phyloP scores from a whole-genome alignment of 345 rosid genomes.

The Nasturtium officinale region DNA sequence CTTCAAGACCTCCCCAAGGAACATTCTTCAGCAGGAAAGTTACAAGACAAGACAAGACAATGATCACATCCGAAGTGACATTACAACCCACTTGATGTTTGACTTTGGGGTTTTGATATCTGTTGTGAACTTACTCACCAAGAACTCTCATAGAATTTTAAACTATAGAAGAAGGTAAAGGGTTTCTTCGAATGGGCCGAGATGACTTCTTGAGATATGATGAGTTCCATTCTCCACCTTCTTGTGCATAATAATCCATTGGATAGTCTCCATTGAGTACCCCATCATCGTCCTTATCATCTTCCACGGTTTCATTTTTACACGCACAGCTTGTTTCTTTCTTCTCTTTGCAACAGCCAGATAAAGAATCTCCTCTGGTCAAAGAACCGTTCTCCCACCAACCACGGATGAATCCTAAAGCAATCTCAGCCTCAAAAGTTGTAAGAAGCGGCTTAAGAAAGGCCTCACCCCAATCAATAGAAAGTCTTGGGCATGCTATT shows the following conservation, averaged over 20 bases:
- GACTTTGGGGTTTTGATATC: background rate
- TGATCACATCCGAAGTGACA: background rate
- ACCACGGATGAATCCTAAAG: constrained; percentile 65
- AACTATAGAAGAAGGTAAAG: constrained; percentile 35
- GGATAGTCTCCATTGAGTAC: constrained; percentile 65
- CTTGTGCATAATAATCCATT: constrained; percentile 95
- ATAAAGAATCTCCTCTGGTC: constrained; percentile 21
- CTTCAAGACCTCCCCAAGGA: background rate
- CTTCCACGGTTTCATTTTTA: constrained; percentile 35
- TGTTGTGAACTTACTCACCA: background rate
- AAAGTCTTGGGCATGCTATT: constrained; percentile 89
- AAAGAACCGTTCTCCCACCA: constrained; percentile 76
- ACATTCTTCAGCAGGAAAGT: background rate
- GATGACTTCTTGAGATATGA: constrained; percentile 67
- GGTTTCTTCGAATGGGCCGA: constrained; percentile 49
- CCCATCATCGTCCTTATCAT: constrained; percentile 30
- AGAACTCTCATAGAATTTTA: constrained; percentile 17
- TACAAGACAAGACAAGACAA: background rate
- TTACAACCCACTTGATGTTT: background rate
- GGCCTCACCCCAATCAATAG: constrained; percentile 97
- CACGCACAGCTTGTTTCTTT: constrained; percentile 43
- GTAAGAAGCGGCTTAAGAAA: constrained; percentile 80
- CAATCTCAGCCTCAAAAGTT: constrained; percentile 89
- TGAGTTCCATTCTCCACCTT: constrained; percentile 97
- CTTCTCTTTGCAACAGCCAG: constrained; percentile 38